Evolutionary conservation across 257 asterid species (phyloP).

Genomic region (Paulownia fortunei): DNA sequence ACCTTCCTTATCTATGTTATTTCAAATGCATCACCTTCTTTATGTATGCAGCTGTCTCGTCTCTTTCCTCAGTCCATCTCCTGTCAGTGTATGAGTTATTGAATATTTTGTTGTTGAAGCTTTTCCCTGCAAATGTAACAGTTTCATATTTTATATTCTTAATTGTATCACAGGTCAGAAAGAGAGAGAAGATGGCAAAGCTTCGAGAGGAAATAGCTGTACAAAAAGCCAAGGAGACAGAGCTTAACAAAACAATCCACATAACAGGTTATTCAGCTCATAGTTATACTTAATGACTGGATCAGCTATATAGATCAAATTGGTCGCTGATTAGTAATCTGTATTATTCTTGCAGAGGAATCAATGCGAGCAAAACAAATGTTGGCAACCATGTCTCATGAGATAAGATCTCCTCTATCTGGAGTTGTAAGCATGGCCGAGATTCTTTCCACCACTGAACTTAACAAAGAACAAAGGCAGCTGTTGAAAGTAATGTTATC

Average conservation of each 20-base stretch:
- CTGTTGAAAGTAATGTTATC: constrained; percentile 51
- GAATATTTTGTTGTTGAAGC: neutral
- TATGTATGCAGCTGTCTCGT: too few species aligned
- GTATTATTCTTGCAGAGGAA: constrained; percentile 62
- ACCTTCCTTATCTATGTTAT: too few species aligned
- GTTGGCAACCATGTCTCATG: constrained; percentile 98
- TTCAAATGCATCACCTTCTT: too few species aligned
- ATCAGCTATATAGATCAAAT: neutral
- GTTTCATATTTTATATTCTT: neutral
- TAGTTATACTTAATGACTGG: neutral
- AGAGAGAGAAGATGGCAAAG: constrained; percentile 84
- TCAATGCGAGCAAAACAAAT: constrained; percentile 94
- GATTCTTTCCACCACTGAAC: constrained; percentile 79
- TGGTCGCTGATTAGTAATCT: constrained; percentile 12
- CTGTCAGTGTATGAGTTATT: too few species aligned
- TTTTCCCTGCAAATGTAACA: too few species aligned
- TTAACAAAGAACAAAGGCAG: constrained; percentile 83
- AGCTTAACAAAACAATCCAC: constrained; percentile 87
- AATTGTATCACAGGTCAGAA: constrained; percentile 57
- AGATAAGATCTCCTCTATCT: constrained; percentile 90
- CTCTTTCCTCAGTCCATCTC: too few species aligned
- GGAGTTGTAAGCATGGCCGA: constrained; percentile 96
- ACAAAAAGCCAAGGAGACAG: constrained; percentile 93
- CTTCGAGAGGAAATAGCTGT: constrained; percentile 94
- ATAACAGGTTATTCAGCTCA: constrained; percentile 62